Evolutionary conservation across 768 basidiomycete genomes (phyloP).

Genomic region (Tylopilus felleus): DNA sequence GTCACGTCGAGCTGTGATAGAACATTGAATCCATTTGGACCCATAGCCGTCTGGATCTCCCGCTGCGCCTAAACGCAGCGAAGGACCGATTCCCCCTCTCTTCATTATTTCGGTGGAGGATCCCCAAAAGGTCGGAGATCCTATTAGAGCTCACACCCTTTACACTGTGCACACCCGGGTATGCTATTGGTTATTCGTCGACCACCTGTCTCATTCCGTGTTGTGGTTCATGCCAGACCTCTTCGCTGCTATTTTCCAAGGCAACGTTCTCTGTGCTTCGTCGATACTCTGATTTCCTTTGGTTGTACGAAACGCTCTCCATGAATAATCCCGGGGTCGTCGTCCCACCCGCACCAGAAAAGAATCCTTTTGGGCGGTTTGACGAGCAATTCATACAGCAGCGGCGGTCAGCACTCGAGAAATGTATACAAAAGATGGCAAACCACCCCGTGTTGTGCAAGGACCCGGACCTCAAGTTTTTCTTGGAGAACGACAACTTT

Average conservation of each 20-base stretch:
- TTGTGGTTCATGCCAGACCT: constrained; percentile 52
- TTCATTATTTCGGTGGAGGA: constrained; percentile 93
- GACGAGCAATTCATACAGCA: constrained; percentile 89
- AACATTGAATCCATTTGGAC: neutral
- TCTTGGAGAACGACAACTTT: constrained; percentile 93
- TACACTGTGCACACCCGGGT: constrained; percentile 94
- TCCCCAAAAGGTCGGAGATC: constrained; percentile 96
- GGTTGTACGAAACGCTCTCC: constrained; percentile 88
- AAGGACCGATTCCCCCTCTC: constrained; percentile 58
- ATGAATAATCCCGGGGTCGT: constrained; percentile 95
- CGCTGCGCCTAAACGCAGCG: constrained; percentile 18
- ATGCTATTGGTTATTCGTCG: constrained; percentile 20
- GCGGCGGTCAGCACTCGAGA: constrained; percentile 77
- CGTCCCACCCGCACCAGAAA: constrained; percentile 95
- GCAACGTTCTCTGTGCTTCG: constrained; percentile 88
- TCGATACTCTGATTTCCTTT: constrained; percentile 97
- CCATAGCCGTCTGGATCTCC: constrained; percentile 17
- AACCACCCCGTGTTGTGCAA: constrained; percentile 88
- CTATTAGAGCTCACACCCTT: constrained; percentile 90
- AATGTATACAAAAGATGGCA: constrained; percentile 89
- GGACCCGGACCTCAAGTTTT: constrained; percentile 83
- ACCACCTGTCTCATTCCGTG: neutral
- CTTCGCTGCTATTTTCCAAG: constrained; percentile 79
- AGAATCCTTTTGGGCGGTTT: constrained; percentile 90
- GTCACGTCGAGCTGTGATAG: neutral